Percentiles rank a stretch among this genome's conserved stretches.
Conservation (phyloP, 1,139 yeast species). For the Wickerhamiella pararugosa region DNA sequence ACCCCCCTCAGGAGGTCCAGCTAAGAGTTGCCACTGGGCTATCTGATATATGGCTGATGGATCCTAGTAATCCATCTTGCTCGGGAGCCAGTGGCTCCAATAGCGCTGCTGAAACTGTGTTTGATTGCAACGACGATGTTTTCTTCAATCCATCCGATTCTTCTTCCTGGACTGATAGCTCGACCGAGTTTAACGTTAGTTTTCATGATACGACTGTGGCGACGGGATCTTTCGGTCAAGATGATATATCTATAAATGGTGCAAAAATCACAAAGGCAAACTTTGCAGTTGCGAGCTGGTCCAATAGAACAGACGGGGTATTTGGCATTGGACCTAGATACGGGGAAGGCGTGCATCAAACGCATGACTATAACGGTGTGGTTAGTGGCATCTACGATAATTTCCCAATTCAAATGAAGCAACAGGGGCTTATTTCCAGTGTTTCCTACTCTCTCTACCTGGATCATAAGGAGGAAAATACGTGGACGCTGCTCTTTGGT, state of each 20-base stretch:
- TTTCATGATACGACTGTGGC: conserved; percentile 54
- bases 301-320: conserved; percentile 43
- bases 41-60: conserved; percentile 28
- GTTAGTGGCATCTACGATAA: conserved; percentile 13
- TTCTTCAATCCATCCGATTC: conserved; percentile 10
- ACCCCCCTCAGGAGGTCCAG: conserved; percentile 24
- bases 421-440: conserved; percentile 12
- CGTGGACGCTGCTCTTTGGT: conserved; percentile 40
- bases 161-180: conserved; percentile 8
- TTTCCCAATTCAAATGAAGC: conserved; percentile 15
- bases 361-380: conserved; percentile 1
- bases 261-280: conserved; percentile 30
- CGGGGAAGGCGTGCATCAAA: conserved; percentile 7
- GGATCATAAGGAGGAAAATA: conserved; percentile 22
- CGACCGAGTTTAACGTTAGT: conserved; percentile 23
- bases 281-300: conserved; percentile 40
- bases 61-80: too few species aligned
- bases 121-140: too few species aligned
- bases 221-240: conserved; percentile 46
- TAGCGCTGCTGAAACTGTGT: too few species aligned
- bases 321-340: conserved; percentile 38
- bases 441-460: conserved; percentile 40
- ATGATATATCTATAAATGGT: conserved; percentile 31
- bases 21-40: conserved; percentile 31
- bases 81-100: too few species aligned